Evolutionary conservation across 352 stramenopile genomes (phyloP).

Genomic region (Peronospora farinosa): DNA sequence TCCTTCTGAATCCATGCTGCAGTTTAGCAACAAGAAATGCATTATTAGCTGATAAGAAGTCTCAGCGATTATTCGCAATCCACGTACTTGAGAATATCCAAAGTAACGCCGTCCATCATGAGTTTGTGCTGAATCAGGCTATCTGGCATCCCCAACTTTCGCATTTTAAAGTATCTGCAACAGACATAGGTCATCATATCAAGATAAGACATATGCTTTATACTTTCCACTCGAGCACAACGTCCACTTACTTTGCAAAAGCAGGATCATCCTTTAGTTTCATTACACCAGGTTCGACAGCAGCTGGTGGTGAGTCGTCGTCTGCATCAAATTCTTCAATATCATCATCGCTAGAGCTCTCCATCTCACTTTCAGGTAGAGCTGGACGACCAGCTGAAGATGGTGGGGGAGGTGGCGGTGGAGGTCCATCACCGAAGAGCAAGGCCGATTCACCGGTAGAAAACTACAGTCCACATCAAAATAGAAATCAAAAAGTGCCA

Average conservation of each 20-base stretch:
- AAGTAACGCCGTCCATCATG: slow-evolving; percentile 63
- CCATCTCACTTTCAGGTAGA: slow-evolving; percentile 31
- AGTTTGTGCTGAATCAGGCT: slow-evolving; percentile 77
- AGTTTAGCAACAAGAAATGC: slow-evolving; percentile 3
- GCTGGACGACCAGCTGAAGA: slow-evolving; percentile 16
- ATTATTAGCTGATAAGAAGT: not conserved
- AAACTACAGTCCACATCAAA: slow-evolving; percentile 34
- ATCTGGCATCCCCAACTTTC: slow-evolving; percentile 73
- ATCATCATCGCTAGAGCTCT: slow-evolving; percentile 59
- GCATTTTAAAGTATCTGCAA: slow-evolving; percentile 79
- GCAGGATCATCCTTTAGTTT: slow-evolving; percentile 78
- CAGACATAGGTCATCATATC: slow-evolving; percentile 1
- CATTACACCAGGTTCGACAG: slow-evolving; percentile 33
- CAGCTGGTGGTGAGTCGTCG: slow-evolving; percentile 18
- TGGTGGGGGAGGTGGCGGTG: slow-evolving; percentile 33
- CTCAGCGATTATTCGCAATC: not conserved
- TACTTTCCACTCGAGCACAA: not conserved
- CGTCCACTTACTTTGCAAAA: slow-evolving; percentile 54
- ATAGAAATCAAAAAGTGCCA: not conserved
- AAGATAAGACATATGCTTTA: not conserved
- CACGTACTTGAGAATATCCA: slow-evolving; percentile 70
- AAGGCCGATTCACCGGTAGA: slow-evolving; percentile 37
- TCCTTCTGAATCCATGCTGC: slow-evolving; percentile 73
- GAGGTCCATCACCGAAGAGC: slow-evolving; percentile 46
- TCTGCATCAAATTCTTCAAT: slow-evolving; percentile 41